Conservation (phyloP, 768 basidiomycete species). For the Pulveroboletus frians region DNA sequence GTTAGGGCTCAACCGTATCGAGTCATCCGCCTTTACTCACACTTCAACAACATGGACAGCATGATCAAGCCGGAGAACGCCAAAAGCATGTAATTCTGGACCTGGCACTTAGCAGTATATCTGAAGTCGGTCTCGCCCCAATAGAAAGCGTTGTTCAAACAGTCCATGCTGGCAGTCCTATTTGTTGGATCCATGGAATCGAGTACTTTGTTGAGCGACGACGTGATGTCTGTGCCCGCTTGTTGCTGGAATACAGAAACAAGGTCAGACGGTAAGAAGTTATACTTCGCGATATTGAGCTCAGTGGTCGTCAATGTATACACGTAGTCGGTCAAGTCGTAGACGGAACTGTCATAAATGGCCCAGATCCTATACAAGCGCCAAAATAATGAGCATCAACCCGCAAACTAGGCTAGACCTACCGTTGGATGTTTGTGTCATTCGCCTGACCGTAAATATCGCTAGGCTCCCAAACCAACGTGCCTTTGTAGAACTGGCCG, state of each 20-base stretch:
- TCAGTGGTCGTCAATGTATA: constrained; percentile 47
- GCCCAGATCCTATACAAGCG: constrained; percentile 45
- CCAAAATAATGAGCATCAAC: constrained; percentile 8
- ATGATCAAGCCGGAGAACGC: constrained; percentile 52
- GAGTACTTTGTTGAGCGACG: constrained; percentile 42
- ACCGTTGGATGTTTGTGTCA: constrained; percentile 33
- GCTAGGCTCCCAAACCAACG: constrained; percentile 45
- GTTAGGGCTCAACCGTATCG: constrained; percentile 8
- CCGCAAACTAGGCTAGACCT: constrained; percentile 5
- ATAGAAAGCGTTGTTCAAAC: constrained; percentile 59
- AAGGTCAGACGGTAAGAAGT: constrained; percentile 48
- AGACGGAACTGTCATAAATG: constrained; percentile 52
- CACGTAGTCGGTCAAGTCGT: constrained; percentile 65
- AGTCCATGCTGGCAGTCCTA: constrained; percentile 39
- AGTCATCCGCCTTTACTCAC: constrained; percentile 35
- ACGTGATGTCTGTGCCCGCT: constrained; percentile 58
- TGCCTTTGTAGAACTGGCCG: constrained; percentile 53
- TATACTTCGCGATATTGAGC: constrained; percentile 39
- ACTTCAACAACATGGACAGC: constrained; percentile 53
- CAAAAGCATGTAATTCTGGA: constrained; percentile 57
- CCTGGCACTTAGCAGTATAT: constrained; percentile 48
- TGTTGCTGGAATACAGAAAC: constrained; percentile 51
- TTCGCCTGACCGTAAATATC: constrained; percentile 35
- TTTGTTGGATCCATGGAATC: constrained; percentile 36
- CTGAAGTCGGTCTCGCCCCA: constrained; percentile 56